Base-by-base conservation (phyloP, 768 basidiomycete genomes). In the Austroboletus festivus region DNA sequence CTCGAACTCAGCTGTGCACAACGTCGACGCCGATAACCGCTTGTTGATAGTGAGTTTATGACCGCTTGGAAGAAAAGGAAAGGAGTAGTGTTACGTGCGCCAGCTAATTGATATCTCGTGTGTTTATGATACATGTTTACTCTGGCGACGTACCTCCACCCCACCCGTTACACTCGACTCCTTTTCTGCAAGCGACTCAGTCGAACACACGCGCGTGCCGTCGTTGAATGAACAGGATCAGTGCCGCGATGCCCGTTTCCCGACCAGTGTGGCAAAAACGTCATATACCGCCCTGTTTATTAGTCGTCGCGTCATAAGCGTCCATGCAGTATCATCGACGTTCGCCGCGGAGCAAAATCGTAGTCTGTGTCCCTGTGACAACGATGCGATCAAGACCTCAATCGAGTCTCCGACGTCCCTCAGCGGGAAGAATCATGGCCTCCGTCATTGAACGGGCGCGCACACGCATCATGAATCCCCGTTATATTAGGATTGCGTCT, bases 261-360 rank as follows among this genome's bases (percentile, higher is more conserved):
- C 26, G 26, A 28, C 26, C 26, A 11, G 11, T 28, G 26, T n/a
- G n/a, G n/a, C n/a, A n/a, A n/a, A n/a, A 28, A 28, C 28, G 28
- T 28, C 28, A 28, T 28, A 28, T 28, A 6, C 28, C 28, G n/a
- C n/a, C n/a, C n/a, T n/a, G n/a, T n/a, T n/a, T n/a, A n/a, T n/a
- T n/a, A n/a, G n/a, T n/a, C n/a, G n/a, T n/a, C n/a, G n/a, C n/a
- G n/a, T n/a, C n/a, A n/a, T n/a, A n/a, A n/a, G n/a, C n/a, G n/a
- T n/a, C n/a, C n/a, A n/a, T n/a, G n/a, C n/a, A n/a, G n/a, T n/a
- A n/a, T n/a, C n/a, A n/a, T 13, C 12, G 12, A 13, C 28, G 28
- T 28, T 94, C 1, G 93, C 93, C 2, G 92, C 88, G 7, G 90
- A 93, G 69, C 93, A 28, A 5, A 94, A 69, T 95, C 94, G 69